Base-by-base conservation (phyloP, 2,329 filamentous ascomycete genomes). In the Paraphoma chrysanthemicola region DNA sequence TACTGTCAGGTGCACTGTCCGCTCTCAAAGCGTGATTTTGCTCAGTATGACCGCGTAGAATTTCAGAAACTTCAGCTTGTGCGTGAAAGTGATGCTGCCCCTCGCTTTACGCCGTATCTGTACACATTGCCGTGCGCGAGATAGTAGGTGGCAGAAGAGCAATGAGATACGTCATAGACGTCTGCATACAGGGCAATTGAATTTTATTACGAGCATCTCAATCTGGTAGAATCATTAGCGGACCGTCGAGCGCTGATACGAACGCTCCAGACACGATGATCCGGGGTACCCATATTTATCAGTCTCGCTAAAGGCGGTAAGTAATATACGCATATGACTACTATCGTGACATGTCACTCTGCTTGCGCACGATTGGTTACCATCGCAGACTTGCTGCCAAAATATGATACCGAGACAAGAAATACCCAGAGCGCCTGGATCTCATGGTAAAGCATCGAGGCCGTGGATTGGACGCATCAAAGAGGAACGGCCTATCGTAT, bases 211-310 rank as follows among this genome's bases (percentile, higher is more conserved):
- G 53, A 57, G 39, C 46, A 30, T 48, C 44, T 58, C 44, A 62
- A 62, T 64, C 36, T 62, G 62, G 62, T 30, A 62, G 39, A 64
- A 62, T 49, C 6, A 9, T 10, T 57, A 53, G 53, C 44, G 47
- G 41, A 23, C 29, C 43, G 28, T 53, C 43, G 48, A 42, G 50
- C 45, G 45, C 51, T 45, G 29, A 42, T 38, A 43, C 50, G 16
- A 49, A 31, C 53, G 31, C 43, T 23, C 52, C 38, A 48, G 33
- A 55, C 47, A 53, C 50, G 56, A 56, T 42, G 44, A 56, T 52
- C 53, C 33, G 56, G 56, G 59, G 55, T 53, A 51, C 45, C 47
- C 48, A 58, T 16, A 63, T 62, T 62, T 53, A 50, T 23, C 38
- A 16, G 30, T 12, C 57, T 59, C 60, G 62, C 60, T 59, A 61